Conservation (phyloP, 306 rosid species). For the Luffa acutangula region DNA sequence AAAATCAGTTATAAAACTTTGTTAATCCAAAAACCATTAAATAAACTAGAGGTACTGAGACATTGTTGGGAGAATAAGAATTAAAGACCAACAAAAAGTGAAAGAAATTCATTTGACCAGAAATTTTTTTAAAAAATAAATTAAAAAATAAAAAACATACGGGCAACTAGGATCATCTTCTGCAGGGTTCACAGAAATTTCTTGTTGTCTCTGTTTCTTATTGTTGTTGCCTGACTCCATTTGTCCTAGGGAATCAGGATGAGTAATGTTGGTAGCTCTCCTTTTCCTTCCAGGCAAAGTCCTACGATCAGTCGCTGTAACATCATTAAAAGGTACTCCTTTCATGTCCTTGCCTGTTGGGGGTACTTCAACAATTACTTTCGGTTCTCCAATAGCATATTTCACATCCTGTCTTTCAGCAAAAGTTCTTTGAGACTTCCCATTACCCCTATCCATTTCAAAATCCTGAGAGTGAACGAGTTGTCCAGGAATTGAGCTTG, state of each 20-base stretch:
- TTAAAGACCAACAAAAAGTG: background rate
- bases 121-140: background rate
- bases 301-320: conserved; percentile 27
- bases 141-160: conserved; percentile 19
- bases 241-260: conserved; percentile 20
- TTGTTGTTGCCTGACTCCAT: conserved; percentile 23
- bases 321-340: conserved; percentile 24
- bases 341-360: conserved; percentile 23
- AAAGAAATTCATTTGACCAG: background rate
- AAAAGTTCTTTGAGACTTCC: conserved; percentile 18
- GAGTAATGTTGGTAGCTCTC: conserved; percentile 26
- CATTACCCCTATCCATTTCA: conserved; percentile 21
- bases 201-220: conserved; percentile 58
- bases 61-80: background rate
- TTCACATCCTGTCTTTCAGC: conserved; percentile 27
- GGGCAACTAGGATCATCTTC: conserved; percentile 26
- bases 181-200: conserved; percentile 13
- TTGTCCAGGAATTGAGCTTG: conserved; percentile 15
- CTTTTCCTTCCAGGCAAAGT: conserved; percentile 51
- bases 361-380: conserved; percentile 82
- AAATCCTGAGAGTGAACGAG: conserved; percentile 6
- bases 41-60: background rate
- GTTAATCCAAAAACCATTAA: background rate
- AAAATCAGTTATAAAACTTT: background rate
- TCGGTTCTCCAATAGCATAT: conserved; percentile 58